Percentiles rank a stretch among this genome's conserved stretches.
Conservation (phyloP, 805 yeast species). For the Barnettozyma californica region DNA sequence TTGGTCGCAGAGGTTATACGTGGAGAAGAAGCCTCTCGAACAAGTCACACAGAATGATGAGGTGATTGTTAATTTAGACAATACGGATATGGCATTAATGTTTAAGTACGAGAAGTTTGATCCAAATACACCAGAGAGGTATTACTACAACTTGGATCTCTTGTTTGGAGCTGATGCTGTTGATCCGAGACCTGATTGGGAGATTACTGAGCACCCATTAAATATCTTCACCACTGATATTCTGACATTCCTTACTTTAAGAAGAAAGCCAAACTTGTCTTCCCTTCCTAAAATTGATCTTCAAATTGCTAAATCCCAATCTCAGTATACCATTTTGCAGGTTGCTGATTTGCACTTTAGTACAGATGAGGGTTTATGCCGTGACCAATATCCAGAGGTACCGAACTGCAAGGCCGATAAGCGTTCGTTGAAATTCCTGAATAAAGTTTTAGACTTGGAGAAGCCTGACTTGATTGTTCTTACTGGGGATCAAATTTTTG, state of each 20-base stretch:
- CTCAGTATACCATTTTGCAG: constrained; percentile 71
- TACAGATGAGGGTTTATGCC: constrained; percentile 77
- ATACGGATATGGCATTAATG: constrained; percentile 27
- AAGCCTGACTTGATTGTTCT: constrained; percentile 79
- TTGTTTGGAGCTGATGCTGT: constrained; percentile 68
- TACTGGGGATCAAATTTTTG: constrained; percentile 91
- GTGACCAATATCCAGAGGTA: constrained; percentile 61
- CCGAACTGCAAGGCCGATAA: constrained; percentile 64
- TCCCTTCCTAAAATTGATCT: constrained; percentile 8
- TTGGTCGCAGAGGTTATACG: constrained; percentile 9
- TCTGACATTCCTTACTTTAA: constrained; percentile 22
- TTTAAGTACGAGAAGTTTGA: constrained; percentile 45
- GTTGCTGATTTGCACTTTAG: constrained; percentile 89
- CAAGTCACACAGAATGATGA: constrained; percentile 1
- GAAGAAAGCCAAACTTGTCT: constrained; percentile 10
- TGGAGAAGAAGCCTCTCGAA: constrained; percentile 4
- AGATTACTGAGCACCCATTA: constrained; percentile 15
- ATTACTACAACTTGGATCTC: constrained; percentile 42
- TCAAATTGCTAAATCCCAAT: constrained; percentile 30
- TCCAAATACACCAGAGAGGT: constrained; percentile 9
- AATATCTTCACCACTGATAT: constrained; percentile 9
- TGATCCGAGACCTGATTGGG: constrained; percentile 78
- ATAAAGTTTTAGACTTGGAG: constrained; percentile 63
- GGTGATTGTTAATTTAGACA: constrained; percentile 1
- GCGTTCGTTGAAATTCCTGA: constrained; percentile 53